Base-by-base conservation (phyloP, 495 filamentous ascomycete genomes). In the Penicillium antarcticum region DNA sequence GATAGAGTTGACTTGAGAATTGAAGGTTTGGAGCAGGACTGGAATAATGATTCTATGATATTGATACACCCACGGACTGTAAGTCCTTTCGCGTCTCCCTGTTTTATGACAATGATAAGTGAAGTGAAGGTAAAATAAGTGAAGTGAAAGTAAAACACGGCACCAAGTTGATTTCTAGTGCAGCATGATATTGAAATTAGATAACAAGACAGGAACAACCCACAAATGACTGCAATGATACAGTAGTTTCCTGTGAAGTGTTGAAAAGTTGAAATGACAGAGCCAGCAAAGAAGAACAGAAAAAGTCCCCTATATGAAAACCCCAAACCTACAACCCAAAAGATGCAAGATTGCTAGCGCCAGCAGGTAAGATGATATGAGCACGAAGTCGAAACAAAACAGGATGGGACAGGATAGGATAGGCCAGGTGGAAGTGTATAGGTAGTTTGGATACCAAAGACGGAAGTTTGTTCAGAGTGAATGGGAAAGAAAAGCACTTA, bases 261-360 rank as follows among this genome's bases (percentile, higher is more conserved):
- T 55, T 60, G 42, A 43, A 42, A 52, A 57, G 52, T 56, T 61
- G 55, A 31, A 49, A 41, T 49, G 24, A 38, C 36, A 46, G 48
- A 32, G 45, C 35, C 31, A 52, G 53, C 35, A 16, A 51, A 23
- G 5, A 29, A 29, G 26, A 29, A 29, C 26, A 29, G 7, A 9
- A 10, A 29, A 39, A 50, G 19, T 42, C 35, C 32, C 19, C 24
- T 45, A 24, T 50, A 57, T 29, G 13, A 57, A 46, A 55, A 45
- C 37, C 33, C 56, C 56, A 47, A 48, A 49, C 53, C 47, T 5
- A 42, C 31, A 43, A 40, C 39, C 51, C 56, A 51, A 39, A 46
- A 46, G 36, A 62, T 65, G 62, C 59, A 61, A 42, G 32, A 36
- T 35, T 53, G 41, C 35, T 45, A 50, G 51, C 60, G 60, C 62